Percentiles rank a stretch among this genome's conserved stretches.
These are phyloP conservation scores for Fagus sylvatica DNA, from an alignment of 306 rosid species.

Conservation along the genomic window DNA sequence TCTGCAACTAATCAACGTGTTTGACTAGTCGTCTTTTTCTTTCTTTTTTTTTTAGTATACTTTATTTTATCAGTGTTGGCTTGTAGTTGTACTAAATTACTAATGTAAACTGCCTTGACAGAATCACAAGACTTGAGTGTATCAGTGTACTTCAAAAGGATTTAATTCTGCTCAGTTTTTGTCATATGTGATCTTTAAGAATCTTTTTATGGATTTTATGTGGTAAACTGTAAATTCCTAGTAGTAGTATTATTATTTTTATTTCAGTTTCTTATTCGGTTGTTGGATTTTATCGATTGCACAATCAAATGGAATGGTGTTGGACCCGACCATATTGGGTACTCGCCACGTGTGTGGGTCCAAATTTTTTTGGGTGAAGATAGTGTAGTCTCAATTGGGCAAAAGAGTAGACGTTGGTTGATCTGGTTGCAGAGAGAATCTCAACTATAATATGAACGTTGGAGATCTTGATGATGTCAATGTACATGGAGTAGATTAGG, in stretches of 20 bases:
- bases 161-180: too few relatives aligned
- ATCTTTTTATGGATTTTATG: not conserved
- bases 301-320: not conserved
- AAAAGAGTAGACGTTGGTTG: too few relatives aligned
- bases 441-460: too few relatives aligned
- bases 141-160: too few relatives aligned
- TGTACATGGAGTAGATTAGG: not conserved
- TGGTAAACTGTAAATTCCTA: not conserved
- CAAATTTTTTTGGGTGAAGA: not conserved
- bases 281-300: not conserved
- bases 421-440: too few relatives aligned
- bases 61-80: not conserved
- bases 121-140: too few relatives aligned
- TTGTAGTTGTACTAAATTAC: not conserved
- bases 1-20: slow-evolving; percentile 28
- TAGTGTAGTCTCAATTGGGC: not conserved
- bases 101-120: not conserved
- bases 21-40: slow-evolving; percentile 26
- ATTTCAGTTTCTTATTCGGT: not conserved
- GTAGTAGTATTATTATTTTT: not conserved
- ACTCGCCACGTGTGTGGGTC: not conserved
- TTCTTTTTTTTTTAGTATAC: not conserved
- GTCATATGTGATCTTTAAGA: too few relatives aligned
- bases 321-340: not conserved
- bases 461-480: not conserved